Evolutionary conservation across 2,329 filamentous ascomycete genomes (phyloP), one percentile per base, ranked within the genome.

Genomic region (Parafenestella ontariensis): DNA sequence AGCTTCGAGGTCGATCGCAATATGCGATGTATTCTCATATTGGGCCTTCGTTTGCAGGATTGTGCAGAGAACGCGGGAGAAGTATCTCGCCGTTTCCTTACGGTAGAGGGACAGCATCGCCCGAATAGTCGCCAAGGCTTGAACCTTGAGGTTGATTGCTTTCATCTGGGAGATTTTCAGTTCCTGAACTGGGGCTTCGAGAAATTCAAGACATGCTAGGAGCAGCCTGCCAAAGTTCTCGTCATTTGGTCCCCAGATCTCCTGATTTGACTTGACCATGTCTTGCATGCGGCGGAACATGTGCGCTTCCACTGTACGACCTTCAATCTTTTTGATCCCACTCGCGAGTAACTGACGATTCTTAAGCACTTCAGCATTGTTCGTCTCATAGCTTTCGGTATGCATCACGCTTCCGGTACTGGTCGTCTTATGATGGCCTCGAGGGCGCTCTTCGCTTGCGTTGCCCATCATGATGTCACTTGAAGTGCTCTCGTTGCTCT

Each of bases 201-300:
- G 84, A 69, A 89, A 93, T 43, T 87, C 85, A 56, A 93, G 89
- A 18, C 92, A 81, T 0, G 87, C 88, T 2, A 84, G 65, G 31
- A 92, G 77, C 2, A 93, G 80, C 7, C 87, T 82, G 59, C 89
- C 85, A 56, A 91, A 92, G 61, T 85, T 89, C 49, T 89, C 86
- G 65, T 89, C 87, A 43, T 88, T 85, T 55, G 88, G 85, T 1
- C 83, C 82, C 69, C 90, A 86, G 18, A 86, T 80, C 13, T 86
- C 82, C 65, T 76, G 73, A 68, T 82, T 85, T 54, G 89, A 87
- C 59, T 89, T 87, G 55, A 92, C 83, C 60, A 92, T 83, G 34
- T 87, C 87, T 72, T 93, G 90, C 44, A 93, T 80, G 67, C 90
- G 90, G 48, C 90, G 85, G 81, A 93, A 92, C 52, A 90, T 90